These are phyloP conservation scores for Phytophthora citrophthora DNA, from an alignment of 352 stramenopile genomes.

Conservation along the genomic window DNA sequence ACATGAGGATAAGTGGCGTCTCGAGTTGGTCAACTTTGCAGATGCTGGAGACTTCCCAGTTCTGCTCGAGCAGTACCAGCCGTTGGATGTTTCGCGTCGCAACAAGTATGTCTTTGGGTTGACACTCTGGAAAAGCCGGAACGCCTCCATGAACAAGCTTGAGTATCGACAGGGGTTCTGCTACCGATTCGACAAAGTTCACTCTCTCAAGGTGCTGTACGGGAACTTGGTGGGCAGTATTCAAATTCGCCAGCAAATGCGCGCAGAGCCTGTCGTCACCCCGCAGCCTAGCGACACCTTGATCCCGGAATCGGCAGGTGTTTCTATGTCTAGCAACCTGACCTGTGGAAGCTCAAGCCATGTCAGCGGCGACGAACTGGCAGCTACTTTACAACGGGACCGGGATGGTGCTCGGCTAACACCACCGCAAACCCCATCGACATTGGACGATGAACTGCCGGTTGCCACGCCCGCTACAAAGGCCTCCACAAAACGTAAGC, in stretches of 20 bases:
- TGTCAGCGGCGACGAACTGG: too few species aligned
- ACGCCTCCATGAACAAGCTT: not conserved
- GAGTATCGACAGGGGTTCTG: not conserved
- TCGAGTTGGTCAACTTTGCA: not conserved
- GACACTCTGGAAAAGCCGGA: constrained; percentile 1
- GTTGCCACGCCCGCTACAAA: too few species aligned
- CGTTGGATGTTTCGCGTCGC: not conserved
- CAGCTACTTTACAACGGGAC: too few species aligned
- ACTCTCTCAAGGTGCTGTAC: not conserved
- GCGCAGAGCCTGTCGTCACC: not conserved
- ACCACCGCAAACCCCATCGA: too few species aligned
- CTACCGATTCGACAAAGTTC: constrained; percentile 9
- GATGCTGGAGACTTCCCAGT: not conserved
- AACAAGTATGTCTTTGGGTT: constrained; percentile 1
- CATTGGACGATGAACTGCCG: too few species aligned
- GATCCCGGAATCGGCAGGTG: too few species aligned
- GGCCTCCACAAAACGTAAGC: too few species aligned
- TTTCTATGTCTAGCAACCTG: too few species aligned
- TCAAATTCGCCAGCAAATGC: constrained; percentile 6
- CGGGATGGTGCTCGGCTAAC: too few species aligned
- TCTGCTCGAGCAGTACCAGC: not conserved
- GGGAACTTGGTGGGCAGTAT: not conserved
- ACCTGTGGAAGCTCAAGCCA: too few species aligned
- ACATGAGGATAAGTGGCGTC: not conserved
- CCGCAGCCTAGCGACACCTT: not conserved